These are phyloP conservation scores for Pseudoneurospora amorphoporcata DNA, from an alignment of 495 filamentous ascomycete species.

Conservation along the genomic window DNA sequence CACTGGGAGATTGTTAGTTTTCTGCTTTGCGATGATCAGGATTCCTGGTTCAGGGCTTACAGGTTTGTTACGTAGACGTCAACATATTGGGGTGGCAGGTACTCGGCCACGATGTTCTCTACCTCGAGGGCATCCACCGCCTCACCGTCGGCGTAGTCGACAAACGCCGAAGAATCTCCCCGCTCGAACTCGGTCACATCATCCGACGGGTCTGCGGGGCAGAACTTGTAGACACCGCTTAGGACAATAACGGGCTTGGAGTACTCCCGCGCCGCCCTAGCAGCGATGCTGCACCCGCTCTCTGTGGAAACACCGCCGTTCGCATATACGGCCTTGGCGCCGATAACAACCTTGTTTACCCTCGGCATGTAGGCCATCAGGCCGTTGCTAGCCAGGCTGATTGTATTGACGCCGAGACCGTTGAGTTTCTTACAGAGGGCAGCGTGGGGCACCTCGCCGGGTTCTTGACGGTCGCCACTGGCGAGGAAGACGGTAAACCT, in stretches of 20 bases:
- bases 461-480: constrained; percentile 25
- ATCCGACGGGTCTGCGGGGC: constrained; percentile 75
- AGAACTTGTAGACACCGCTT: constrained; percentile 80
- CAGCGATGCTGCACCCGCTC: constrained; percentile 66
- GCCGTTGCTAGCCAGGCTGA: constrained; percentile 72
- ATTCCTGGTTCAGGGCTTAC: constrained; percentile 40
- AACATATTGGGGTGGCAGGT: constrained; percentile 69
- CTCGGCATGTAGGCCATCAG: constrained; percentile 86
- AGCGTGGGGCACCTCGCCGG: constrained; percentile 28
- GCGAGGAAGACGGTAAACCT: constrained; percentile 82
- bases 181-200: constrained; percentile 68
- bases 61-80: constrained; percentile 90
- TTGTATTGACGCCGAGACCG: constrained; percentile 64
- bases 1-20: constrained; percentile 40
- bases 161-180: constrained; percentile 63
- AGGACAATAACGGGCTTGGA: constrained; percentile 75
- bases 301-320: constrained; percentile 77
- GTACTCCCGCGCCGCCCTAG: constrained; percentile 70
- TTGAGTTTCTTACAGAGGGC: constrained; percentile 67
- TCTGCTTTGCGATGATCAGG: not conserved
- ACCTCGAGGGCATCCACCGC: constrained; percentile 69
- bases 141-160: constrained; percentile 62
- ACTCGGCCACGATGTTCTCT: constrained; percentile 72
- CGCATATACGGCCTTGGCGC: constrained; percentile 73
- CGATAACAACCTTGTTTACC: constrained; percentile 87